These are phyloP conservation scores for Lachnellula hyalina DNA, from an alignment of 2,329 filamentous ascomycete species.

Conservation along the genomic window DNA sequence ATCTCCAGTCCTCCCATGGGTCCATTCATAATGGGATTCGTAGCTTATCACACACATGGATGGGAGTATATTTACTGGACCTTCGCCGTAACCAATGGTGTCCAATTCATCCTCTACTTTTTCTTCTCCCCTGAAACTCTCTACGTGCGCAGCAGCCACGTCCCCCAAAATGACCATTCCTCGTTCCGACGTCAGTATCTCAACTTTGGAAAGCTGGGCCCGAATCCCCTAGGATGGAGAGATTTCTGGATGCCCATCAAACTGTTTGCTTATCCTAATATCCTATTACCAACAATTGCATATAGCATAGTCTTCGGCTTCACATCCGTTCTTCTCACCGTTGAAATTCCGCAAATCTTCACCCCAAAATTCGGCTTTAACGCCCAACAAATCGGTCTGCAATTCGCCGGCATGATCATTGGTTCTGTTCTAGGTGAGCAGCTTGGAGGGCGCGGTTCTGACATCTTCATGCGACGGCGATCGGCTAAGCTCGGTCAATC, in stretches of 20 bases:
- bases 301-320: slow-evolving; percentile 55
- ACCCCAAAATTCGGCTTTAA: slow-evolving; percentile 50
- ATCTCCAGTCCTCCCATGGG: slow-evolving; percentile 16
- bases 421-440: slow-evolving; percentile 54
- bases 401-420: slow-evolving; percentile 51
- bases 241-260: slow-evolving; percentile 9
- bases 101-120: slow-evolving; percentile 40
- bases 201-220: slow-evolving; percentile 35
- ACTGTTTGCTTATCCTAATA: slow-evolving; percentile 40
- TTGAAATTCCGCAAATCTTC: slow-evolving; percentile 56
- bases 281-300: slow-evolving; percentile 44
- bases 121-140: slow-evolving; percentile 47
- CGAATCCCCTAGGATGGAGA: slow-evolving; percentile 1
- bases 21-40: slow-evolving; percentile 33
- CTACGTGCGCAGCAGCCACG: slow-evolving; percentile 37
- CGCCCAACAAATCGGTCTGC: slow-evolving; percentile 51
- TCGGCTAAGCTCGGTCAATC: slow-evolving; percentile 25
- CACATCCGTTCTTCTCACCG: slow-evolving; percentile 45
- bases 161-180: slow-evolving; percentile 1
- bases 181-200: slow-evolving; percentile 31
- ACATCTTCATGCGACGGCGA: slow-evolving; percentile 44
- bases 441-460: slow-evolving; percentile 47
- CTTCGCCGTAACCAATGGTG: slow-evolving; percentile 37
- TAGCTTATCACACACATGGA: slow-evolving; percentile 38
- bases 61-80: slow-evolving; percentile 50